These are phyloP conservation scores for Scytalidium lignicola DNA, from an alignment of 2,329 filamentous ascomycete species.

Conservation along the genomic window DNA sequence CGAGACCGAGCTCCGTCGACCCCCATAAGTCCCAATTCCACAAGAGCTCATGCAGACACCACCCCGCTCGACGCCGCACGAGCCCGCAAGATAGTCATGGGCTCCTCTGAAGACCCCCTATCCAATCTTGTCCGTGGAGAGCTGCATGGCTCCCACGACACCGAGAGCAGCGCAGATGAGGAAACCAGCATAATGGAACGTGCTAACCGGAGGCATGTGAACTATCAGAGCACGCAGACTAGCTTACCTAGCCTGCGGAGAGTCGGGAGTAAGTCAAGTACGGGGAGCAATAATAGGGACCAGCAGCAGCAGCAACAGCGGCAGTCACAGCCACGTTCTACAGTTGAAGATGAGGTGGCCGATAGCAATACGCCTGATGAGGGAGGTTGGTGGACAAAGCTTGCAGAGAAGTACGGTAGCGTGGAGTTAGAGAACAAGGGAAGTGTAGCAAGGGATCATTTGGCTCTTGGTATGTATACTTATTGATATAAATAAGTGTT, in stretches of 20 bases:
- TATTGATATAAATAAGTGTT: not conserved
- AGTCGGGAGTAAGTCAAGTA: slow-evolving; percentile 5
- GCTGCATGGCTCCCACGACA: slow-evolving; percentile 2
- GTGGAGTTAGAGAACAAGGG: slow-evolving; percentile 84
- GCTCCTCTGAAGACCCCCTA: not conserved
- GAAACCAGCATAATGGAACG: slow-evolving; percentile 33
- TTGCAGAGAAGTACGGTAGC: slow-evolving; percentile 39
- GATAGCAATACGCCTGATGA: slow-evolving; percentile 19
- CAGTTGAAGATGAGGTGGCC: slow-evolving; percentile 3
- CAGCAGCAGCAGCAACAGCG: slow-evolving; percentile 4
- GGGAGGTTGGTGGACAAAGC: slow-evolving; percentile 46
- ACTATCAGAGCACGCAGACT: slow-evolving; percentile 18
- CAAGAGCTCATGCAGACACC: slow-evolving; percentile 13
- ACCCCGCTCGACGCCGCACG: slow-evolving; percentile 19
- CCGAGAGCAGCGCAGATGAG: slow-evolving; percentile 28
- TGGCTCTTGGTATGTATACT: slow-evolving; percentile 60
- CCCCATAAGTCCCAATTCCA: slow-evolving; percentile 4
- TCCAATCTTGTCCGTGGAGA: not conserved
- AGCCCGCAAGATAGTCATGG: slow-evolving; percentile 12
- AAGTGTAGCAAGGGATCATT: slow-evolving; percentile 75
- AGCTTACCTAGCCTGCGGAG: slow-evolving; percentile 1
- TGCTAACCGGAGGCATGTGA: slow-evolving; percentile 10
- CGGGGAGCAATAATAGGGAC: slow-evolving; percentile 9
- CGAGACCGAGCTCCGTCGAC: not conserved
- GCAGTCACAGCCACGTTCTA: slow-evolving; percentile 3